Conservation (phyloP, 257 asterid species). For the Penstemon eatonii region DNA sequence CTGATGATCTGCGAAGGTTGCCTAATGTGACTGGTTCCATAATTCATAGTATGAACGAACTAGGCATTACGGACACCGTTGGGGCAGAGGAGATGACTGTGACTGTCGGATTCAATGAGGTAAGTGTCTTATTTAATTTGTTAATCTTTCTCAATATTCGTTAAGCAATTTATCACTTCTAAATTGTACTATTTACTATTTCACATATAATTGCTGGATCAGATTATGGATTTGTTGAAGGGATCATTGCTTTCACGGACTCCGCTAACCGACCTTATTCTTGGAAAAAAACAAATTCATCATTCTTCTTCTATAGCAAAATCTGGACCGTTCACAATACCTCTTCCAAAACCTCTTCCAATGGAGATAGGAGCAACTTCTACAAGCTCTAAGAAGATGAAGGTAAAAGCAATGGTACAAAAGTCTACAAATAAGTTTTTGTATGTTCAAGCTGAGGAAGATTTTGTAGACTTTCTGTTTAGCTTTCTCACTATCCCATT, state of each 20-base stretch:
- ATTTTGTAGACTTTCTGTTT: constrained; percentile 27
- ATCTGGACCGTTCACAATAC: background rate
- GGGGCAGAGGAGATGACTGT: background rate
- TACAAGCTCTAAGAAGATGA: constrained; percentile 4
- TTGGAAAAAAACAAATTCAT: background rate
- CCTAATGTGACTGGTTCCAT: background rate
- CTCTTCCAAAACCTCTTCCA: background rate
- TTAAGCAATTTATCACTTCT: background rate
- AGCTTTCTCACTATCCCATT: constrained; percentile 28
- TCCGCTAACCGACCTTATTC: constrained; percentile 31
- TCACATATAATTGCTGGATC: background rate
- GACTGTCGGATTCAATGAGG: constrained; percentile 27
- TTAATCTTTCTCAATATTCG: too few species aligned
- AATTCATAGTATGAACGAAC: background rate
- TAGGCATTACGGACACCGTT: background rate
- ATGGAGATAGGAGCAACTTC: background rate
- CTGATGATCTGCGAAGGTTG: too few species aligned
- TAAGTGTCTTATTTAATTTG: background rate
- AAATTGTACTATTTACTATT: background rate
- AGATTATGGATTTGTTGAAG: constrained; percentile 28
- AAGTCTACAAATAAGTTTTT: constrained; percentile 25
- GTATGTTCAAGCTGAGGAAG: constrained; percentile 23
- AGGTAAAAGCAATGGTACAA: constrained; percentile 12
- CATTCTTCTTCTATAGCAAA: background rate
- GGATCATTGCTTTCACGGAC: background rate